Evolutionary conservation across 2,329 filamentous ascomycete genomes (phyloP).

Genomic region (Aspergillus sclerotialis): DNA sequence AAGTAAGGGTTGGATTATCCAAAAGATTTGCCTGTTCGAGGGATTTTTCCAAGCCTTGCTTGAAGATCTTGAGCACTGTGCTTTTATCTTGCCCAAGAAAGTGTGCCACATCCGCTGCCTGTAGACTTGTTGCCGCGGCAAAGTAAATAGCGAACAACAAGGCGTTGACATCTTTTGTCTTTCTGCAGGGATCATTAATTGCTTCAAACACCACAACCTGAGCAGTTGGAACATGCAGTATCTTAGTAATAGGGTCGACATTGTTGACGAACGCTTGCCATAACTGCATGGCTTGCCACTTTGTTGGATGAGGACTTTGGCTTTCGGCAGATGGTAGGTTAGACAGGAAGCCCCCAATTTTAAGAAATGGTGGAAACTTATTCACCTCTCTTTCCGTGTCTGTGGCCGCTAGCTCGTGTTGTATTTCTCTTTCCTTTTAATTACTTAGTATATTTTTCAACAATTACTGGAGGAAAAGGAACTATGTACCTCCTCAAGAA

Average conservation of each 20-base stretch:
- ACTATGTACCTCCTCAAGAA: constrained; percentile 5
- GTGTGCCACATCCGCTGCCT: constrained; percentile 5
- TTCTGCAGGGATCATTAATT: constrained; percentile 9
- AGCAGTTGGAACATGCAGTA: constrained; percentile 16
- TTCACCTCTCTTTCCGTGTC: constrained; percentile 6
- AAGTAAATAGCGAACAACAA: constrained; percentile 14
- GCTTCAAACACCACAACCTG: constrained; percentile 12
- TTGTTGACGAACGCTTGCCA: constrained; percentile 15
- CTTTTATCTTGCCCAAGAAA: constrained; percentile 7
- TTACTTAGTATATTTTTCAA: neutral
- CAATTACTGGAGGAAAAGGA: neutral
- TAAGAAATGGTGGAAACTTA: constrained; percentile 3
- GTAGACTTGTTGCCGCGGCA: constrained; percentile 8
- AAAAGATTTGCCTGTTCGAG: constrained; percentile 31
- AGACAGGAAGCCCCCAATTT: neutral
- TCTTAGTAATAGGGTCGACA: constrained; percentile 13
- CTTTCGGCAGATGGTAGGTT: neutral
- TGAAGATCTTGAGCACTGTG: constrained; percentile 4
- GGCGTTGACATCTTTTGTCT: neutral
- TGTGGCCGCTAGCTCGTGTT: neutral
- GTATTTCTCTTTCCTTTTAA: neutral
- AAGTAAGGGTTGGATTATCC: constrained; percentile 25
- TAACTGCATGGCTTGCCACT: constrained; percentile 7
- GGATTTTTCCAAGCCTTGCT: constrained; percentile 23
- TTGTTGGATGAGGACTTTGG: neutral